Evolutionary conservation across 192 early-diverging fungal species (phyloP), one percentile per base, ranked within the genome.

Genomic region (Dissophora globulifera): DNA sequence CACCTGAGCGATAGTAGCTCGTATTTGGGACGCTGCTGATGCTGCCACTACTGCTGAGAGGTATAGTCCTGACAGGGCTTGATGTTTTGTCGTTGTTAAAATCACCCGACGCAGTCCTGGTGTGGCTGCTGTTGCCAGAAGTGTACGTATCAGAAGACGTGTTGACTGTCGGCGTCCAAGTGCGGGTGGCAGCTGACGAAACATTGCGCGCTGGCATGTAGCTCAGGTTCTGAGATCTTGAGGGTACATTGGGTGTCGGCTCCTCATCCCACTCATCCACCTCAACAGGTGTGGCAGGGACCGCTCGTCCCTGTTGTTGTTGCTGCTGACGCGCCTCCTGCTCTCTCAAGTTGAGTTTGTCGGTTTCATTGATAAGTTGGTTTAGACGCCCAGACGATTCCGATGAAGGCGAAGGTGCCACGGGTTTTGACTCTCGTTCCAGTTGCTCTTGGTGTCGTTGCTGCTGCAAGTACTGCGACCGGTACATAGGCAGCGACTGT

Each of bases 241-340:
- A 76, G 26, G 72, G 72, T 31, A 76, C 57, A 11, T 25, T 76
- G 0, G 72, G 72, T 2, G 72, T 76, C 20, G 72, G 72, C 17
- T 76, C 72, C 52, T 66, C 72, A 30, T 76, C 72, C 72, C 72
- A 76, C 30, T 76, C 72, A 25, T 76, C 72, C 5, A 32, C 30
- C 15, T 47, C 29, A 11, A 26, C 40, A 32, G 32, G 16, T 13
- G 41, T 16, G 11, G 50, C 41, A 7, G 49, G n/a, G 3, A 43
- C 6, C 4, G 33, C 12, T 33, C 23, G 1, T 41, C 42, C 50
- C 69, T 51, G 64, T n/a, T 57, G 33, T 20, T 60, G 63, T 19
- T 42, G 64, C 26, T 57, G 47, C 33, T 60, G 63, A 19, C 63
- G 72, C 19, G 61, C 33, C 30, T 76, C 72, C 29, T 76, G 64